A percentile compares a stretch with the other conserved stretches of the same genome.
These are phyloP conservation scores for Tuber indicum DNA, from an alignment of 495 filamentous ascomycete species.

Conservation along the genomic window DNA sequence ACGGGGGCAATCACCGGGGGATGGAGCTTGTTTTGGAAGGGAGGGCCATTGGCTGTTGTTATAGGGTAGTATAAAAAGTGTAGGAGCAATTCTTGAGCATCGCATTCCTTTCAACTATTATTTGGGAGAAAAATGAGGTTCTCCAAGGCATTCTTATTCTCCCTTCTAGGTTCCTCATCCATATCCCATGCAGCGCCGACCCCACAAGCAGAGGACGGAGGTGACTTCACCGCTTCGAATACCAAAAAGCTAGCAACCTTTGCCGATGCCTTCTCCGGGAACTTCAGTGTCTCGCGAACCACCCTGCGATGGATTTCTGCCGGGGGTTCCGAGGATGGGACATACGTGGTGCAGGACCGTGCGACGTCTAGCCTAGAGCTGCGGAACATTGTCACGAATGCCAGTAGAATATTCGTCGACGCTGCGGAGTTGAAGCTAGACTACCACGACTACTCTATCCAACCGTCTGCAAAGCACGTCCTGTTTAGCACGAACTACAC, in stretches of 20 bases:
- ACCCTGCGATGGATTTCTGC: constrained; percentile 47
- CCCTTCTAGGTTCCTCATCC: constrained; percentile 8
- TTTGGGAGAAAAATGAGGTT: neutral
- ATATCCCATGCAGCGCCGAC: constrained; percentile 14
- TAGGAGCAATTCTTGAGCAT: neutral
- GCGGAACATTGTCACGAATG: constrained; percentile 49
- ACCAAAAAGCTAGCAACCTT: constrained; percentile 45
- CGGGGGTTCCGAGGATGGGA: constrained; percentile 46
- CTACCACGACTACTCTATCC: constrained; percentile 45
- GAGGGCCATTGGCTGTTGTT: neutral
- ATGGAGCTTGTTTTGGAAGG: neutral
- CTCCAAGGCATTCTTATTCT: neutral
- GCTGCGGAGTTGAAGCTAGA: constrained; percentile 20
- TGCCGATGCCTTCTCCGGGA: constrained; percentile 45
- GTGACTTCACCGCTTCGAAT: neutral
- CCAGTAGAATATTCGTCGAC: constrained; percentile 48
- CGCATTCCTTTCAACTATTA: neutral
- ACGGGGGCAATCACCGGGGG: neutral
- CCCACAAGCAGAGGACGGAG: constrained; percentile 4
- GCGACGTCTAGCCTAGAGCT: constrained; percentile 46
- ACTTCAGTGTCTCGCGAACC: constrained; percentile 22
- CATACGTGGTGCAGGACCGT: constrained; percentile 44
- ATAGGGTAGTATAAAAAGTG: neutral
- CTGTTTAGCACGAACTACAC: constrained; percentile 53
- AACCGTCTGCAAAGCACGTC: constrained; percentile 47